Conservation (phyloP, 2,329 filamentous ascomycete species). For the Microdochium trichocladiopsis region DNA sequence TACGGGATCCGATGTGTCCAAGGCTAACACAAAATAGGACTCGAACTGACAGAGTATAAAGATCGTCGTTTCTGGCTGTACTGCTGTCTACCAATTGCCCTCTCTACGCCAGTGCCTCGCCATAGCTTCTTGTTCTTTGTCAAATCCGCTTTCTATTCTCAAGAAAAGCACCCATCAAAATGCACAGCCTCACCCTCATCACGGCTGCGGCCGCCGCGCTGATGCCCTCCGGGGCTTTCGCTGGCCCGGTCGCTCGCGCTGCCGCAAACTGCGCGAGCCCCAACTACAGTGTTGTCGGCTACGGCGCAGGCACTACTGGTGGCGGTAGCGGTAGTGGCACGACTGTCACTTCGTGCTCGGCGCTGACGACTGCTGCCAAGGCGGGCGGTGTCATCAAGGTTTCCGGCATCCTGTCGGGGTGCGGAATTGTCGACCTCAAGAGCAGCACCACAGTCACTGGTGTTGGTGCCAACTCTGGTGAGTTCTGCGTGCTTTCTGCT, state of each 20-base stretch:
- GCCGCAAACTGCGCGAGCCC: conserved; percentile 1
- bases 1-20: too few species aligned
- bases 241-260: not conserved
- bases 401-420: conserved; percentile 33
- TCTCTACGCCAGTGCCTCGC: too few species aligned
- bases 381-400: conserved; percentile 36
- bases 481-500: not conserved
- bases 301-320: conserved; percentile 32
- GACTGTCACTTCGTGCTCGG: conserved; percentile 35
- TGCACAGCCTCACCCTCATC: conserved; percentile 3
- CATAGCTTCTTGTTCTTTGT: too few species aligned
- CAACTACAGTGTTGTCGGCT: conserved; percentile 20
- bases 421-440: conserved; percentile 33
- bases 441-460: conserved; percentile 45
- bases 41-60: too few species aligned
- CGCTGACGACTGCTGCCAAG: conserved; percentile 27
- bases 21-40: too few species aligned
- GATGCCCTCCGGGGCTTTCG: not conserved
- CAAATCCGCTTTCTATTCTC: too few species aligned
- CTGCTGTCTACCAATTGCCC: too few species aligned
- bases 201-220: conserved; percentile 9
- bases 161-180: not conserved
- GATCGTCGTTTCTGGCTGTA: too few species aligned
- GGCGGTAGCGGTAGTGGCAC: conserved; percentile 34
- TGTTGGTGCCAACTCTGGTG: conserved; percentile 32